Conservation (phyloP, 1,284 basidiomycete species). For the Ustilago sp. region DNA sequence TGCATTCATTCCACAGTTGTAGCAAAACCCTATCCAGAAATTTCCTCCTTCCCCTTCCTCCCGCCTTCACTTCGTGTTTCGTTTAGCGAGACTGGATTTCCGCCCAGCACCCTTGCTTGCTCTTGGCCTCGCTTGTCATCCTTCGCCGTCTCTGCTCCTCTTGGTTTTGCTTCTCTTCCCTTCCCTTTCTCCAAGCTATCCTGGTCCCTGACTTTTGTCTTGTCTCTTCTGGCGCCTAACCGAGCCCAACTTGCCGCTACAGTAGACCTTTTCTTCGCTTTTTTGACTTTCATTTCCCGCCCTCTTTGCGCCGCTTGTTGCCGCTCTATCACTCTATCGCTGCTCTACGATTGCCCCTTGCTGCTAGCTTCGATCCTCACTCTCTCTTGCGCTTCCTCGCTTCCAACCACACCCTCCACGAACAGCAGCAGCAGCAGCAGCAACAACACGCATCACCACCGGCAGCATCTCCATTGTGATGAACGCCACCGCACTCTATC, state of each 20-base stretch:
- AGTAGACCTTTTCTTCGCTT: background rate
- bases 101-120: slow-evolving; percentile 20
- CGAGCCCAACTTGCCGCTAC: too few species aligned
- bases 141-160: background rate
- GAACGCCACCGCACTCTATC: background rate
- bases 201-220: background rate
- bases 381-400: background rate
- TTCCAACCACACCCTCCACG: background rate
- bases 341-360: slow-evolving; percentile 4
- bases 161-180: background rate
- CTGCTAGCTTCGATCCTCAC: slow-evolving; percentile 13
- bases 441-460: background rate
- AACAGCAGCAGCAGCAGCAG: background rate
- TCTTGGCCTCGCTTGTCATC: background rate
- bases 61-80: too few species aligned
- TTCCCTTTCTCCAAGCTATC: background rate
- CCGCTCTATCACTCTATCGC: background rate
- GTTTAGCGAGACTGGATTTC: slow-evolving; percentile 25
- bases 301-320: background rate
- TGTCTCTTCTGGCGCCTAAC: background rate
- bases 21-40: slow-evolving; percentile 16
- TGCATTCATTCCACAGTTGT: background rate
- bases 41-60: background rate
- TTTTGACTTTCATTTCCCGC: background rate
- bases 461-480: background rate